Conservation (phyloP, 2,329 filamentous ascomycete species). For the Aureobasidium sp. region DNA sequence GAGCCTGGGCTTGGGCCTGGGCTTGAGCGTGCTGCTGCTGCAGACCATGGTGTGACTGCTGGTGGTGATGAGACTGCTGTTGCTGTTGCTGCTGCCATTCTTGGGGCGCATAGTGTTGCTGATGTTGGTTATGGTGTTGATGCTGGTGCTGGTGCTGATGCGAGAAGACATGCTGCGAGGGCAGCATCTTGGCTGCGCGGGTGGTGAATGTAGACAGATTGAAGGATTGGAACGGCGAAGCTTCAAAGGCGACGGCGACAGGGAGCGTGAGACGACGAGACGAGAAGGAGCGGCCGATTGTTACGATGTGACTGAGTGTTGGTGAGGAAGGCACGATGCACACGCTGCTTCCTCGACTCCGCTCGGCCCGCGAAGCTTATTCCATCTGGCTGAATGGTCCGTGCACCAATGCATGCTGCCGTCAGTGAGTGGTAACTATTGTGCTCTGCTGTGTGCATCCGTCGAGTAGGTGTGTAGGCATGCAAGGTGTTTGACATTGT, state of each 20-base stretch:
- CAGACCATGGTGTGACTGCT: slow-evolving; percentile 50
- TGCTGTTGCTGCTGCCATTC: slow-evolving; percentile 43
- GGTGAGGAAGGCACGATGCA: slow-evolving; percentile 1
- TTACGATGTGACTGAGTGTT: not conserved
- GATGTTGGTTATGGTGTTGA: slow-evolving; percentile 36
- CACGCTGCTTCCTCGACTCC: slow-evolving; percentile 6
- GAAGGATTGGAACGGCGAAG: not conserved
- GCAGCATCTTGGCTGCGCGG: slow-evolving; percentile 18
- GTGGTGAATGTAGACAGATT: slow-evolving; percentile 8
- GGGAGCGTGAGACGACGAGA: not conserved
- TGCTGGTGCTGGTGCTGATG: slow-evolving; percentile 50
- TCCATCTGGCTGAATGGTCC: not conserved
- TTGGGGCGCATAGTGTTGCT: slow-evolving; percentile 42
- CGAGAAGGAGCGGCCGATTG: not conserved
- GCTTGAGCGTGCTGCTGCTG: slow-evolving; percentile 47
- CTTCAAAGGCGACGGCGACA: not conserved
- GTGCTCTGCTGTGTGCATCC: not conserved
- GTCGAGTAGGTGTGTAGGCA: not conserved
- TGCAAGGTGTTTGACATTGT: not conserved
- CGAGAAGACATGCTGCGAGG: slow-evolving; percentile 52
- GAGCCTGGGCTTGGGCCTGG: slow-evolving; percentile 30
- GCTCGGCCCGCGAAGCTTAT: slow-evolving; percentile 9
- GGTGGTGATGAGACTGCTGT: slow-evolving; percentile 33
- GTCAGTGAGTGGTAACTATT: not conserved
- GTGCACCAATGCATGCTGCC: not conserved